These are phyloP conservation scores for Neurospora pannonica DNA, from an alignment of 495 filamentous ascomycete genomes.

Conservation along the genomic window DNA sequence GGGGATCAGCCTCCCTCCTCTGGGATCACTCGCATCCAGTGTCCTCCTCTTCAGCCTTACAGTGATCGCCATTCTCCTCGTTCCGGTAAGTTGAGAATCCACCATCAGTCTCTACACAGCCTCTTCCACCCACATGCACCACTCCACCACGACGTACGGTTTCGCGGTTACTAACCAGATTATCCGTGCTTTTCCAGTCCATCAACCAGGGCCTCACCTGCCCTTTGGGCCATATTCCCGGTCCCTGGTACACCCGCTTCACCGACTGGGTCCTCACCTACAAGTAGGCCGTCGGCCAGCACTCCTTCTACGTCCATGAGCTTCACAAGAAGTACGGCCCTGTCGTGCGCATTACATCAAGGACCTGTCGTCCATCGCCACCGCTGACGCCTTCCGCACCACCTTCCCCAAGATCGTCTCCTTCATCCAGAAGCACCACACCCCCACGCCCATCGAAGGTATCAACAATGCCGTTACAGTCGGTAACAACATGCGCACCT, in stretches of 20 bases:
- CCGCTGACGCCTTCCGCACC: slow-evolving; percentile 21
- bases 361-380: slow-evolving; percentile 25
- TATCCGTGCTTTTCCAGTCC: neutral
- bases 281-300: slow-evolving; percentile 22
- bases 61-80: neutral
- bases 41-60: neutral
- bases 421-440: neutral
- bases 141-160: neutral
- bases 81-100: neutral
- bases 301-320: slow-evolving; percentile 29
- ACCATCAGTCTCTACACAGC: neutral
- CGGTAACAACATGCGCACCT: slow-evolving; percentile 11
- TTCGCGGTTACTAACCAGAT: neutral
- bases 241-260: slow-evolving; percentile 27
- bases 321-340: slow-evolving; percentile 37
- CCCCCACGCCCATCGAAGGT: slow-evolving; percentile 1
- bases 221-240: neutral
- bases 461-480: neutral
- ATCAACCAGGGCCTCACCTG: neutral
- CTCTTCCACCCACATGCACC: neutral
- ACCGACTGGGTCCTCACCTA: slow-evolving; percentile 25
- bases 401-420: slow-evolving; percentile 26
- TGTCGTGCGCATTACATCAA: slow-evolving; percentile 42
- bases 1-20: neutral
- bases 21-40: neutral